Evolutionary conservation across 352 stramenopile species (phyloP).

Genomic region (Globisporangium camurandrum): DNA sequence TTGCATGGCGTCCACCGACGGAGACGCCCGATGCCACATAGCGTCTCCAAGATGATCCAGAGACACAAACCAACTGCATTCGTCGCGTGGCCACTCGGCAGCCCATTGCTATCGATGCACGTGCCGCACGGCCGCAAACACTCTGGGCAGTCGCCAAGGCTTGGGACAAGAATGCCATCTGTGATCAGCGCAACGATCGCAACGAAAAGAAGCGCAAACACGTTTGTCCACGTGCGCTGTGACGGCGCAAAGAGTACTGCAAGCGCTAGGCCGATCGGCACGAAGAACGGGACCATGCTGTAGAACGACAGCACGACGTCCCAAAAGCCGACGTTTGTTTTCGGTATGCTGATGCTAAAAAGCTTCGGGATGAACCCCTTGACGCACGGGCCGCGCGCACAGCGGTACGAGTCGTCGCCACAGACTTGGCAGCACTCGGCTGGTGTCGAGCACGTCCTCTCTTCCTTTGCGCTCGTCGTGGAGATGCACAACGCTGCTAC

Average conservation of each 20-base stretch:
- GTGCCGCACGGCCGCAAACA: constrained; percentile 39
- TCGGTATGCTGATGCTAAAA: constrained; percentile 44
- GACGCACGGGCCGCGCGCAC: constrained; percentile 41
- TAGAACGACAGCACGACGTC: constrained; percentile 48
- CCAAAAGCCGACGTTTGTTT: constrained; percentile 28
- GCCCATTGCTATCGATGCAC: constrained; percentile 35
- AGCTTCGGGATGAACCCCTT: constrained; percentile 31
- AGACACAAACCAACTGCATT: constrained; percentile 44
- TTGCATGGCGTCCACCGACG: constrained; percentile 13
- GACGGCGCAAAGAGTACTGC: constrained; percentile 23
- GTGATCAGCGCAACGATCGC: constrained; percentile 39
- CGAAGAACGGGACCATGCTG: constrained; percentile 35
- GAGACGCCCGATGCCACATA: constrained; percentile 33
- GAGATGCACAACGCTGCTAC: too few relatives aligned
- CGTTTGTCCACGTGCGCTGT: constrained; percentile 29
- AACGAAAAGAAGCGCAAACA: constrained; percentile 45
- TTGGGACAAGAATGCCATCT: constrained; percentile 25
- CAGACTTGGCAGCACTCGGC: constrained; percentile 43
- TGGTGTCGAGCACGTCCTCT: background rate
- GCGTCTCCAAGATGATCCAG: constrained; percentile 38
- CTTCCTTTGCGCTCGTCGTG: background rate
- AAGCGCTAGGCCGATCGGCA: constrained; percentile 12
- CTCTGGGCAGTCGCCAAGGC: constrained; percentile 33
- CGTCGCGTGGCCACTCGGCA: constrained; percentile 45
- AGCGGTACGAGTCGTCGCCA: constrained; percentile 35